Evolutionary conservation across 768 basidiomycete species (phyloP), one percentile per base, ranked within the genome.

Genomic region (Tricholomella constricta): DNA sequence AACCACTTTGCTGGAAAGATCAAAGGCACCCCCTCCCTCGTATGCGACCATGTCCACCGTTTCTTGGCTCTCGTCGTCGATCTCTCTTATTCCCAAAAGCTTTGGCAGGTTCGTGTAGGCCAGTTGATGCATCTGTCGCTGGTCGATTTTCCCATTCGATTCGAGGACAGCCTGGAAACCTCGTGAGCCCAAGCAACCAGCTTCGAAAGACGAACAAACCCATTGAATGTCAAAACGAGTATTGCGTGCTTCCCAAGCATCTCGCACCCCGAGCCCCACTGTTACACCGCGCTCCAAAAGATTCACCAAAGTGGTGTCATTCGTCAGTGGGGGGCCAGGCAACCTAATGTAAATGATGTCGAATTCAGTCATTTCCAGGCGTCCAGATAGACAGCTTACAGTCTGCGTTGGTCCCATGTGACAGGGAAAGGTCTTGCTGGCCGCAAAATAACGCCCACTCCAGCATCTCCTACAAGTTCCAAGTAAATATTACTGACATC

Each of bases 151-250:
- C 4, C 72, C 77, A 51, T 77, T 76, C 14, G 79, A 77, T 49
- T 80, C 78, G 34, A 79, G 66, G 50, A 72, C 69, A 26, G 77
- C 78, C 79, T 80, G 37, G 31, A 42, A 45, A 49, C 40, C 15
- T 4, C 12, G 35, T 23, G 41, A 52, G 20, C 41, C 58, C 25
- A 35, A 51, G n/a, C 34, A 11, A 45, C 35, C 23, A 20, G 8
- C 12, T 6, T 31, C 23, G 20, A 40, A 35, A 31, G 35, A 43
- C 7, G 15, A 23, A 73, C 82, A 62, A 57, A 88, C 89, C 92
- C 91, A 94, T 65, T 83, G 83, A 17, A 84, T 72, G 58, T 94
- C 89, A 60, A 91, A 88, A 9, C 89, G 80, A 11, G 84, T 82
- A 59, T 88, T 90, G 37, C 86, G 80, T 32, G 88, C 89, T 54